Base-by-base conservation (phyloP, 179 eudicot species). In the Silene noctiflora region DNA sequence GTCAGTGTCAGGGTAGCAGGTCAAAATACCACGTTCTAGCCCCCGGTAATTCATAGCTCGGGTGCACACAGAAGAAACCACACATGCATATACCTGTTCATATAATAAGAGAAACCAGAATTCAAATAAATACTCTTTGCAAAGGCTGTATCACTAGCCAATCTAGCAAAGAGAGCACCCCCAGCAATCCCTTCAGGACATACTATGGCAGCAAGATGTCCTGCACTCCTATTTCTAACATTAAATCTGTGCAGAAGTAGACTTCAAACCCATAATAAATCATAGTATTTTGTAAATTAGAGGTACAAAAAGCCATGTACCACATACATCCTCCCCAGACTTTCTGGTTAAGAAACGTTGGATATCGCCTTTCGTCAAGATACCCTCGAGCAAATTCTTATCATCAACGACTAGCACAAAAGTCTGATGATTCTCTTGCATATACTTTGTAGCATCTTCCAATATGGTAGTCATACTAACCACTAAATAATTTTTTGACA, bases 1-100 rank as follows among this genome's bases (percentile, higher is more conserved):
- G 76, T 93, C 95, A 48, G 96, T 91, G 81, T 95, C 99, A 25
- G 98, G 96, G 78, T 85, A 93, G 85, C 99, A 95, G 73, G 93
- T 90, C 87, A 95, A 83, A 78, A 93, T 89, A 62, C 98, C 90
- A 75, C 93, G 90, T 77, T 86, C 86, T 76, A 81, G 76, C 55
- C 98, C 98, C 69, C 87, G 89, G 75, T 90, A 93, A 72, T 73
- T 88, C 79, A 91, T 91, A 58, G 91, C 92, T 67, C 96, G 87
- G 39, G 98, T 93, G 76, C 96, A 93, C 39, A 90, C 74, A 59
- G 94, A 89, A 46, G 92, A 89, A 76, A 95, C 91, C 20, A 83
- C 85, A 78, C 80, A 86, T 24, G 81, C 78, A 77, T 85, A 73
- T 53, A 89, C 91, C 99, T 95, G 92, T 69, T 68, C 67, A 76